phyloP scores from a whole-genome alignment of 768 basidiomycete genomes.

The Termitomyces sp. region DNA sequence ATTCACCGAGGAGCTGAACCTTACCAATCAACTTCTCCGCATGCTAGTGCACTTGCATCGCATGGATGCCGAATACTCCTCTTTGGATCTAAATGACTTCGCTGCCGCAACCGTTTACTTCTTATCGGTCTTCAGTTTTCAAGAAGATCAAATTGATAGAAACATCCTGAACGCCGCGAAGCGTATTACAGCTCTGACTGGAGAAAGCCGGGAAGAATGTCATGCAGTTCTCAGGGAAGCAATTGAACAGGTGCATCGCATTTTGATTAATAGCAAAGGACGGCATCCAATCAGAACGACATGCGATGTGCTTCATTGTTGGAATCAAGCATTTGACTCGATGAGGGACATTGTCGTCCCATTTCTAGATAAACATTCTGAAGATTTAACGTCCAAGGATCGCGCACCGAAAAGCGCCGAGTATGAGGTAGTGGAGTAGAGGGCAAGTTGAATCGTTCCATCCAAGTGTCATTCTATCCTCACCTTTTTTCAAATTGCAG shows the following conservation, averaged over 20 bases:
- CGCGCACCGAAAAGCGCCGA: slow-evolving; percentile 18
- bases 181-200: background rate
- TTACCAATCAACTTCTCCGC: background rate
- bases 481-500: background rate
- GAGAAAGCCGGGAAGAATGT: slow-evolving; percentile 18
- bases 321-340: slow-evolving; percentile 15
- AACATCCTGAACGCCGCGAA: too few relatives aligned
- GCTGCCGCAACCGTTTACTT: slow-evolving; percentile 19
- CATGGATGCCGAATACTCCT: slow-evolving; percentile 20
- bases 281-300: slow-evolving; percentile 18
- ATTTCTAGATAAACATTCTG: too few relatives aligned
- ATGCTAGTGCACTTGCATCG: slow-evolving; percentile 25
- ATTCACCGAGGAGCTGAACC: background rate
- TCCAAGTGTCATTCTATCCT: background rate
- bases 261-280: slow-evolving; percentile 18
- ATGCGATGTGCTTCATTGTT: slow-evolving; percentile 12
- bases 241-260: slow-evolving; percentile 24
- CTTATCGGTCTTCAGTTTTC: background rate
- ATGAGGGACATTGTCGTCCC: slow-evolving; percentile 16
- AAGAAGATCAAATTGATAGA: too few relatives aligned
- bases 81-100: slow-evolving; percentile 21
- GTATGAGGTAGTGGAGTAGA: slow-evolving; percentile 25
- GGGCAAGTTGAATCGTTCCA: background rate
- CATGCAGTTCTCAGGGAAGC: slow-evolving; percentile 20
- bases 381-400: slow-evolving; percentile 12